These are phyloP conservation scores for Naganishia kalamii DNA, from an alignment of 768 basidiomycete genomes.

Conservation along the genomic window DNA sequence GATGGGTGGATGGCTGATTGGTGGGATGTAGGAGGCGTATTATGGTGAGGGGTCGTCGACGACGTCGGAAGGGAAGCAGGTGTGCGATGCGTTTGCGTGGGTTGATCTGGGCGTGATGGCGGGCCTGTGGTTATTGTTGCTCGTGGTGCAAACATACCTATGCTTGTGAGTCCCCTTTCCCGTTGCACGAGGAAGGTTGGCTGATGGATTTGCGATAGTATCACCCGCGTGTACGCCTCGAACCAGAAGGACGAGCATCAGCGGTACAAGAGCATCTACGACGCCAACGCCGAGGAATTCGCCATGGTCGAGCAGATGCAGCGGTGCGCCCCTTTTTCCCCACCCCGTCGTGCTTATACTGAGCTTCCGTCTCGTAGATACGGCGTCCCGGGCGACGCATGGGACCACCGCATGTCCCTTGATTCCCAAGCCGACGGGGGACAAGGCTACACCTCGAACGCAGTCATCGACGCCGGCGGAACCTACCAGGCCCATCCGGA, in stretches of 20 bases:
- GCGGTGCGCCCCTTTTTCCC: constrained; percentile 3
- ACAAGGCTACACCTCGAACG: neutral
- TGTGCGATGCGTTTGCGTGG: constrained; percentile 89
- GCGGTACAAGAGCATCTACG: constrained; percentile 68
- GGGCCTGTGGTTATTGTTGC: constrained; percentile 73
- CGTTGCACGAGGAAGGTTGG: neutral
- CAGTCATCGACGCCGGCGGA: too few species aligned
- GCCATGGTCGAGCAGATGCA: constrained; percentile 40
- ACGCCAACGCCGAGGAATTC: constrained; percentile 48
- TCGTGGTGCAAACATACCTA: constrained; percentile 64
- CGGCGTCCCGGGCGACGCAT: constrained; percentile 34
- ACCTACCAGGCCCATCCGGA: too few species aligned
- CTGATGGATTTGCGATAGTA: constrained; percentile 19
- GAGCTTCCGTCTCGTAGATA: neutral
- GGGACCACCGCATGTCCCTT: constrained; percentile 39
- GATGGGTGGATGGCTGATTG: neutral
- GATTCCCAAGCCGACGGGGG: constrained; percentile 30
- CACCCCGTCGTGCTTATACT: neutral
- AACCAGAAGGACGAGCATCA: constrained; percentile 73
- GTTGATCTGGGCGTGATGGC: constrained; percentile 87
- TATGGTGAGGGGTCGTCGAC: neutral
- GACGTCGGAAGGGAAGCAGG: constrained; percentile 55
- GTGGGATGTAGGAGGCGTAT: constrained; percentile 6
- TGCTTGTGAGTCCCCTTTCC: constrained; percentile 38
- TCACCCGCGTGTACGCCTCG: constrained; percentile 61